Evolutionary conservation across 345 rosid genomes (phyloP).

Genomic region (Euphorbia tirucalli): DNA sequence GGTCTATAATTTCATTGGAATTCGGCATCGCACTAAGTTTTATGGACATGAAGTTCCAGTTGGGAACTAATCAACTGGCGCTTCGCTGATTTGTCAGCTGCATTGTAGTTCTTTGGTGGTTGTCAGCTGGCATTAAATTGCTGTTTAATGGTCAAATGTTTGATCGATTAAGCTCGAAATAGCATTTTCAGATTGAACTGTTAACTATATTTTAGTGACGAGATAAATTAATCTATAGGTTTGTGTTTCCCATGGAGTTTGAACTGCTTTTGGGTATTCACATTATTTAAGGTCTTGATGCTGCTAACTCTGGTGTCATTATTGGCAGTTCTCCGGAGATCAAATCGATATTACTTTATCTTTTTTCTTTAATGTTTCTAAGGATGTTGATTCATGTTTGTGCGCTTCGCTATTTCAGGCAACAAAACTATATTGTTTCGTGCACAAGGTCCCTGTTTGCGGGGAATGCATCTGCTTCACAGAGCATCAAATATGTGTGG

Average conservation of each 20-base stretch:
- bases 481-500: constrained; percentile 96
- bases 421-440: constrained; percentile 91
- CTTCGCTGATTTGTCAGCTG: not conserved
- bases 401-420: constrained; percentile 54
- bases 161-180: not conserved
- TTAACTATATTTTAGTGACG: too few relatives aligned
- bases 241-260: not conserved
- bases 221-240: not conserved
- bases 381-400: not conserved
- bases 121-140: not conserved
- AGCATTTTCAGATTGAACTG: not conserved
- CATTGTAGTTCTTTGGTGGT: constrained; percentile 2
- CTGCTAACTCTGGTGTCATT: not conserved
- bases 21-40: too few relatives aligned
- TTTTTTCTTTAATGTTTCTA: not conserved
- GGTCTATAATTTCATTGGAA: not conserved
- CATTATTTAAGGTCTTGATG: not conserved
- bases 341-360: not conserved
- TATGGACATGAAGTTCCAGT: not conserved
- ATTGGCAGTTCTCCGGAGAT: not conserved
- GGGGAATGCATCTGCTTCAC: constrained; percentile 95
- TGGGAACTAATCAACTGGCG: not conserved
- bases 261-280: not conserved
- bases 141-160: constrained; percentile 2
- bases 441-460: constrained; percentile 96